A percentile compares a stretch with the other conserved stretches of the same genome.
phyloP scores from a whole-genome alignment of 2,329 filamentous ascomycete species.

The Mariannaea elegans region DNA sequence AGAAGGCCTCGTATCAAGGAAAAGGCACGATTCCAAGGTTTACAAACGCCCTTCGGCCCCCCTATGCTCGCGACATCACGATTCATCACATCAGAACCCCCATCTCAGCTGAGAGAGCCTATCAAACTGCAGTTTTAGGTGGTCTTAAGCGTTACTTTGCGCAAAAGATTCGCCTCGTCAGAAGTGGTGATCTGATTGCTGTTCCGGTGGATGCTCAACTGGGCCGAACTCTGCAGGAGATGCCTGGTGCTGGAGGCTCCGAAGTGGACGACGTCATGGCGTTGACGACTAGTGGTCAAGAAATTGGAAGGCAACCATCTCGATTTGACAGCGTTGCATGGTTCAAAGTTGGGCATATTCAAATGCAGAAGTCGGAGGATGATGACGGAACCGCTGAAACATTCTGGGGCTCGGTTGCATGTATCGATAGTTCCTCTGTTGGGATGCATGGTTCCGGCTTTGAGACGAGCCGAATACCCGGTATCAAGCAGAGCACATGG shows the following conservation, averaged over 20 bases:
- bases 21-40: slow-evolving; percentile 66
- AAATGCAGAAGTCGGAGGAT: slow-evolving; percentile 60
- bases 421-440: slow-evolving; percentile 86
- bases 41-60: slow-evolving; percentile 63
- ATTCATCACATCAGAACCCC: slow-evolving; percentile 90
- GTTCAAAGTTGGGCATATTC: slow-evolving; percentile 88
- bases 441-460: slow-evolving; percentile 93
- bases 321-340: slow-evolving; percentile 77
- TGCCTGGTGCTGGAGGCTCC: slow-evolving; percentile 64
- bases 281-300: slow-evolving; percentile 54
- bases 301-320: slow-evolving; percentile 37
- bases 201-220: slow-evolving; percentile 89
- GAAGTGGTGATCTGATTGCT: slow-evolving; percentile 86
- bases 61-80: slow-evolving; percentile 78
- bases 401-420: slow-evolving; percentile 85
- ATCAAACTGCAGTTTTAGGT: slow-evolving; percentile 87
- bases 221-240: slow-evolving; percentile 82
- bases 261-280: slow-evolving; percentile 77
- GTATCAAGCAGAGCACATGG: slow-evolving; percentile 81
- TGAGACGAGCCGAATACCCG: slow-evolving; percentile 81
- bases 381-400: slow-evolving; percentile 71
- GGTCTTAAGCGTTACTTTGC: slow-evolving; percentile 92
- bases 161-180: slow-evolving; percentile 80
- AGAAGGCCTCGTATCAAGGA: slow-evolving; percentile 58
- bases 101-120: slow-evolving; percentile 81